Evolutionary conservation across 176 grass and related monocot species (phyloP).

Genomic region (Triticum aestivum): DNA sequence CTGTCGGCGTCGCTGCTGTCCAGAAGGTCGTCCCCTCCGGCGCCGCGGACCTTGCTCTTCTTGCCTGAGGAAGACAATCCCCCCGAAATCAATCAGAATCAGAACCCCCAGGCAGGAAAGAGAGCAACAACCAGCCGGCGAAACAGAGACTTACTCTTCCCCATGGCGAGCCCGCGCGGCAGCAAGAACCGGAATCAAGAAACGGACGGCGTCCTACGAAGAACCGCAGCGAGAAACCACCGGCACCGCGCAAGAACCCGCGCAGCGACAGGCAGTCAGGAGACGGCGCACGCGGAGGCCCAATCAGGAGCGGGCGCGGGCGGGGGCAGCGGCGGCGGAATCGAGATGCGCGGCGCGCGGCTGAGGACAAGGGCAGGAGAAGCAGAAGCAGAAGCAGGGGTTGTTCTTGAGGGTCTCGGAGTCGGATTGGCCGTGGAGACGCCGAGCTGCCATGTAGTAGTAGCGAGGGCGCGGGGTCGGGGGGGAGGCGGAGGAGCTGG

Average conservation of each 20-base stretch:
- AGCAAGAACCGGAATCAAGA: conserved; percentile 8
- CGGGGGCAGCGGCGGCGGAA: background rate
- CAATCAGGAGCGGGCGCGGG: conserved; percentile 50
- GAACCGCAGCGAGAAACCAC: background rate
- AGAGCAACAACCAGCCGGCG: background rate
- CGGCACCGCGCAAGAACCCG: background rate
- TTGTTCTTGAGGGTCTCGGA: conserved; percentile 35
- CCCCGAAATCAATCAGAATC: conserved; percentile 17
- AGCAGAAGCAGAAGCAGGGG: conserved; percentile 35
- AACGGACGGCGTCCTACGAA: background rate
- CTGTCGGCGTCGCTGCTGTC: conserved; percentile 95
- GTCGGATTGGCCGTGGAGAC: conserved; percentile 31
- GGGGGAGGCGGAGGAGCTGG: background rate
- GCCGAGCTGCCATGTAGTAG: conserved; percentile 58
- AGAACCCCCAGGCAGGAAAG: background rate
- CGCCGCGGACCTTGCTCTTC: conserved; percentile 43
- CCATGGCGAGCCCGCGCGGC: conserved; percentile 31
- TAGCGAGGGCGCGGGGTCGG: conserved; percentile 1
- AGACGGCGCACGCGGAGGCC: background rate
- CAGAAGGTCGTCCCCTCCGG: conserved; percentile 56
- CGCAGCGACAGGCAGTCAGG: conserved; percentile 20
- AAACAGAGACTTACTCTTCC: conserved; percentile 38
- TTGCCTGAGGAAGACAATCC: conserved; percentile 24
- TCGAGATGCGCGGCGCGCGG: conserved; percentile 9
- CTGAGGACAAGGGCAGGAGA: conserved; percentile 33